Percentiles rank a stretch among this genome's conserved stretches.
Evolutionary conservation across 768 basidiomycete genomes (phyloP).

Genomic region (Baorangia bicolor): DNA sequence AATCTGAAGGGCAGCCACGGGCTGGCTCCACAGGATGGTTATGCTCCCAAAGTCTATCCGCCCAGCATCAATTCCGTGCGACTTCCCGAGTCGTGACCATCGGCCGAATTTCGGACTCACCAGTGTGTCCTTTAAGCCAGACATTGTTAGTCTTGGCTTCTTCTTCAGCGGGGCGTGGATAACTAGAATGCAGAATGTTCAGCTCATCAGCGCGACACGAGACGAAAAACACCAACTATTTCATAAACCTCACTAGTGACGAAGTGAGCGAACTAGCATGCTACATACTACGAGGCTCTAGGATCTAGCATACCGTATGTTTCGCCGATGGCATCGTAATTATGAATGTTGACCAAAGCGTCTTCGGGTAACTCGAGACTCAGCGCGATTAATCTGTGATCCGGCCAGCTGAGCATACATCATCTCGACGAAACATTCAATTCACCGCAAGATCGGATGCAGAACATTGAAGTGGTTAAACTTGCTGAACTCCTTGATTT

Average conservation of each 20-base stretch:
- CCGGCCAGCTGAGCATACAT: not conserved
- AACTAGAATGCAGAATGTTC: conserved; percentile 32
- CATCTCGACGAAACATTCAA: not conserved
- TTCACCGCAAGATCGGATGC: conserved; percentile 45
- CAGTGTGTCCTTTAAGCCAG: conserved; percentile 62
- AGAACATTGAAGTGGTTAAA: conserved; percentile 54
- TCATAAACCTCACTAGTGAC: conserved; percentile 57
- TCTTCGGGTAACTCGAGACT: conserved; percentile 58
- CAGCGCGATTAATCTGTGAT: conserved; percentile 44
- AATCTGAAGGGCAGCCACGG: conserved; percentile 58
- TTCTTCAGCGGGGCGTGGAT: conserved; percentile 49
- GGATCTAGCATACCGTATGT: conserved; percentile 37
- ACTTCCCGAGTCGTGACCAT: too few relatives aligned
- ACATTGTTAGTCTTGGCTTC: conserved; percentile 51
- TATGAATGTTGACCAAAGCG: conserved; percentile 47
- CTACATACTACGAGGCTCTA: not conserved
- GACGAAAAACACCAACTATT: conserved; percentile 46
- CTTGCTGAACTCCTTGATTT: conserved; percentile 48
- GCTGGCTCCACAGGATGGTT: conserved; percentile 61
- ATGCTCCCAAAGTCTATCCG: conserved; percentile 51
- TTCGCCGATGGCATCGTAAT: conserved; percentile 41
- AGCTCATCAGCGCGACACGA: not conserved
- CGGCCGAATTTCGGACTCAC: conserved; percentile 23
- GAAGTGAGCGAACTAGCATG: not conserved
- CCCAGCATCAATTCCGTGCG: not conserved